These are phyloP conservation scores for Leccinum variicolor DNA, from an alignment of 768 basidiomycete genomes.

Conservation along the genomic window DNA sequence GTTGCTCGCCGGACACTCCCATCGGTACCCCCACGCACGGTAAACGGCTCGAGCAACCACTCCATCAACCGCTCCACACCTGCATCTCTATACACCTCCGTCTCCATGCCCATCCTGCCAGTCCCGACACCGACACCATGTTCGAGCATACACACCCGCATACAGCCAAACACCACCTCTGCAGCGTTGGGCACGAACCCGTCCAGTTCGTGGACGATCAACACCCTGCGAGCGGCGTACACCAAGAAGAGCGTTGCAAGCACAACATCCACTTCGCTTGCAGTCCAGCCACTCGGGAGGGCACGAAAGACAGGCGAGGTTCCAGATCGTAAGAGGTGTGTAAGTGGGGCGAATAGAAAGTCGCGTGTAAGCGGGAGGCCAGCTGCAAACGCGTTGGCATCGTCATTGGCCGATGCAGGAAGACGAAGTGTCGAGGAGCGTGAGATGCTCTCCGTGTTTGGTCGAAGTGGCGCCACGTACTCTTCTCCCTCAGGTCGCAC, in stretches of 20 bases:
- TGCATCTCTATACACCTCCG: conserved; percentile 79
- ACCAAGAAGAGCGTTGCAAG: conserved; percentile 66
- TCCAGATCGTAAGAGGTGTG: conserved; percentile 79
- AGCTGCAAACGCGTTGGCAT: conserved; percentile 3
- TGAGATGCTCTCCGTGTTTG: conserved; percentile 54
- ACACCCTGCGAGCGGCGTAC: conserved; percentile 43
- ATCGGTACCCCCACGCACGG: neutral
- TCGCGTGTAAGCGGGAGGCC: conserved; percentile 52
- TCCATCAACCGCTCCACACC: conserved; percentile 58
- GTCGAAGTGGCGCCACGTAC: conserved; percentile 48
- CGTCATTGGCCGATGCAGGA: neutral
- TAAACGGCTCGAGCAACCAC: conserved; percentile 59
- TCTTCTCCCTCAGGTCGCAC: conserved; percentile 40
- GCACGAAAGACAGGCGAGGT: conserved; percentile 65
- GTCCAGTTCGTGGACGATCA: conserved; percentile 40
- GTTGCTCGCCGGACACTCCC: neutral
- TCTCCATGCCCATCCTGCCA: conserved; percentile 17
- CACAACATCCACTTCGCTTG: conserved; percentile 74
- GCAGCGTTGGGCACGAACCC: conserved; percentile 27
- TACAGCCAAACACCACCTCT: conserved; percentile 65
- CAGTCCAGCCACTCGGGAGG: conserved; percentile 70
- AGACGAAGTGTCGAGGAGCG: conserved; percentile 53
- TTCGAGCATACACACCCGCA: conserved; percentile 97
- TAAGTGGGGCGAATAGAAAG: conserved; percentile 68
- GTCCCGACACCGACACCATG: conserved; percentile 48